Percentiles rank a stretch among this genome's conserved stretches.
Conservation (phyloP, 495 filamentous ascomycete species). For the Talaromyces nanjingensis region DNA sequence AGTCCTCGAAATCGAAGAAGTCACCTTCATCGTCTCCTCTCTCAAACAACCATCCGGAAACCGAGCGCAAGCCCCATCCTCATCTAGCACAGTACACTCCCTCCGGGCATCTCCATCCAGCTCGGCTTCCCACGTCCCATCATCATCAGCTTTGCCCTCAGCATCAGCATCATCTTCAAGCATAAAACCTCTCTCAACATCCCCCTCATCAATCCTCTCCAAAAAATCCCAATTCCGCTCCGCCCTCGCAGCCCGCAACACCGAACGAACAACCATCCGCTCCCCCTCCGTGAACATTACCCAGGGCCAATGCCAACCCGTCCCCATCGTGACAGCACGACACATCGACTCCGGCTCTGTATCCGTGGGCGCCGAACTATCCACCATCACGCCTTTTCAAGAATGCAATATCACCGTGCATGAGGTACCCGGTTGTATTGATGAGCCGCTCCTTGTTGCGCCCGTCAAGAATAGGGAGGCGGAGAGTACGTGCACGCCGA, state of each 20-base stretch:
- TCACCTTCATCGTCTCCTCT: neutral
- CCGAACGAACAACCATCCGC: constrained; percentile 14
- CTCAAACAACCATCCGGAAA: neutral
- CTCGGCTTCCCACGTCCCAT: neutral
- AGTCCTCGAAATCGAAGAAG: constrained; percentile 11
- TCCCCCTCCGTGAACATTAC: constrained; percentile 19
- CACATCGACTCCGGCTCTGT: constrained; percentile 22
- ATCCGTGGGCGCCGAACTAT: constrained; percentile 26
- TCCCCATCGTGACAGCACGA: constrained; percentile 24
- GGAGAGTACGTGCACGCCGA: constrained; percentile 21
- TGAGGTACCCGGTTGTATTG: constrained; percentile 29
- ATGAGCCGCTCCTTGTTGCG: constrained; percentile 22
- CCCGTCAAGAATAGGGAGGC: constrained; percentile 18
- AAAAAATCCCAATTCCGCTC: constrained; percentile 12
- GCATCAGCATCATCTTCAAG: neutral
- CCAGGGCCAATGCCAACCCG: constrained; percentile 21
- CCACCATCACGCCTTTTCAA: constrained; percentile 14
- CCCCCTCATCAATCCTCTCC: neutral
- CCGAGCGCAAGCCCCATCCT: neutral
- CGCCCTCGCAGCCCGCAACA: constrained; percentile 19
- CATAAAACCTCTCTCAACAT: neutral
- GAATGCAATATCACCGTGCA: constrained; percentile 32
- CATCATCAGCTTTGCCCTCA: neutral
- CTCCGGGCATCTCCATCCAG: neutral
- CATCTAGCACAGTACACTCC: neutral